Base-by-base conservation (phyloP, 805 yeast genomes). In the Zygotorulaspora sp. region DNA sequence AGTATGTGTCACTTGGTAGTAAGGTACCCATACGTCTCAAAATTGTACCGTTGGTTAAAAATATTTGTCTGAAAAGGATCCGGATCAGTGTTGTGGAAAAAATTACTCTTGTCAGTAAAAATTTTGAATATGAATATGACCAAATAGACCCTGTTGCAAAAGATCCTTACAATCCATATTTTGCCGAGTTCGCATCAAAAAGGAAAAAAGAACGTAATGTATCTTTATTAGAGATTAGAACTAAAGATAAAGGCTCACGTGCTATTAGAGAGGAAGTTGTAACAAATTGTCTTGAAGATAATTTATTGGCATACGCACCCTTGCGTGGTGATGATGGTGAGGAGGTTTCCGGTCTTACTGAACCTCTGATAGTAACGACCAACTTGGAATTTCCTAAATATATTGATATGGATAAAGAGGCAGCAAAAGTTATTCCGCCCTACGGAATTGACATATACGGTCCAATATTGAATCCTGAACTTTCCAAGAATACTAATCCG, bases 1-100 rank as follows among this genome's bases (percentile, higher is more conserved):
- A 83, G 51, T 83, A 70, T 56, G 75, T 83, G 8, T 68, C 83
- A 1, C 61, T 83, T 32, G 83, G 83, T 2, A 70, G 78, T 9
- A 77, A 73, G 65, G 63, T 63, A 52, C 83, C 61, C 16, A 65
- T 84, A 14, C 80, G 75, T 50, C 70, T 84, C 49, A 82, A 80
- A 53, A 64, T 84, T 16, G 72, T 76, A 0, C 92, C 94, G 0
- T 52, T 82, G 43, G 72, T 71, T 4, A 83, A 83, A 57, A 72
- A 74, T 36, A 69, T 84, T 4, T 66, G 68, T 2, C 61, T 84
- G 23, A 83, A 80, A 44, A 65, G 89, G 48, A 67, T 84, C 35
- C 74, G 77, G 41, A 70, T 83, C 36, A 80, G 80, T 44, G 70
- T 83, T 9, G 65, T 80, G 40, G 92, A 84, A 53, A 71, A 78